A percentile compares a stretch with the other conserved stretches of the same genome.
phyloP scores from a whole-genome alignment of 2,329 filamentous ascomycete species.

The Clarireedia sp. region DNA sequence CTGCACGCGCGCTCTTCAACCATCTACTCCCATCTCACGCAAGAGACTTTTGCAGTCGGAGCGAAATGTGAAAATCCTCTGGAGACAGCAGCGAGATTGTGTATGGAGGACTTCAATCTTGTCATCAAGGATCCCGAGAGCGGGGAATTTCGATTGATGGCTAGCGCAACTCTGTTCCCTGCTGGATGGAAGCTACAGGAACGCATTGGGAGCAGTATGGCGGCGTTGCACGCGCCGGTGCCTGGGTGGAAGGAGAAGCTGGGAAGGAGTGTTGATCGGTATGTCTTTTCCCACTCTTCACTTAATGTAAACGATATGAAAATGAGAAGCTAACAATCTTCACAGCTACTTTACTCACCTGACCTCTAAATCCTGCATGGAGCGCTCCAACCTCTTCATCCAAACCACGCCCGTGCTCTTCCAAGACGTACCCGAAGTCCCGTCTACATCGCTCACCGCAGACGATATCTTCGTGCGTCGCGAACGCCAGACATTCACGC shows the following conservation, averaged over 20 bases:
- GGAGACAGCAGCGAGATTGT: conserved; percentile 41
- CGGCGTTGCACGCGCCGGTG: conserved; percentile 38
- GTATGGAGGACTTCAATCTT: conserved; percentile 45
- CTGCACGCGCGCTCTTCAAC: conserved; percentile 27
- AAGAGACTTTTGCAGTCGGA: conserved; percentile 36
- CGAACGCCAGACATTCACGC: conserved; percentile 42
- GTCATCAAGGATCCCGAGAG: conserved; percentile 37
- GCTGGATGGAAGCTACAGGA: conserved; percentile 43
- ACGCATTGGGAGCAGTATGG: conserved; percentile 41
- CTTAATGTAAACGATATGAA: neutral
- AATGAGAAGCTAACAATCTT: conserved; percentile 3
- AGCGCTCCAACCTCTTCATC: conserved; percentile 42
- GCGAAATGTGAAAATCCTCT: conserved; percentile 34
- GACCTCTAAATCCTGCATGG: conserved; percentile 36
- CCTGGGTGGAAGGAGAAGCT: conserved; percentile 42
- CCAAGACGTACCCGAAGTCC: conserved; percentile 35
- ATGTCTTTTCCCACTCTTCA: conserved; percentile 9
- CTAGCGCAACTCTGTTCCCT: conserved; percentile 45
- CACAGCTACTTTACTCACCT: conserved; percentile 38
- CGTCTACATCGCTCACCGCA: conserved; percentile 22
- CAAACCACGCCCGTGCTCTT: conserved; percentile 39
- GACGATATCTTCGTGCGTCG: conserved; percentile 39
- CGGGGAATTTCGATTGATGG: conserved; percentile 39
- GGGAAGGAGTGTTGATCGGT: conserved; percentile 36
- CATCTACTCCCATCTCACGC: conserved; percentile 35